Percentiles rank a stretch among this genome's conserved stretches.
Conservation (phyloP, 768 basidiomycete species). For the Russula sp. region DNA sequence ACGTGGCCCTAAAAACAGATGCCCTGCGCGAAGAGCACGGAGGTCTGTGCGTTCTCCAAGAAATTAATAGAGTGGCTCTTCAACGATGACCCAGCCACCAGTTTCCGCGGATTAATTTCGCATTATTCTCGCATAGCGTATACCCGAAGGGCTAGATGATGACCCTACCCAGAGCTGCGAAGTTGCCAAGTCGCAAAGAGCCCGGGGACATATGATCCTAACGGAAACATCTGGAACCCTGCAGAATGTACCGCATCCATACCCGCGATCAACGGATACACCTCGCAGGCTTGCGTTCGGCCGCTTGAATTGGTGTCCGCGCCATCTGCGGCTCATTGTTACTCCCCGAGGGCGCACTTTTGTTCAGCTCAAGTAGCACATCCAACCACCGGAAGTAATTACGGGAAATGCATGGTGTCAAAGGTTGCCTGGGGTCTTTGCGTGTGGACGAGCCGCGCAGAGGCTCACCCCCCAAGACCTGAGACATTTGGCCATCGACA, state of each 20-base stretch:
- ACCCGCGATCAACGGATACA: background rate
- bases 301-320: background rate
- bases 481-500: too few relatives aligned
- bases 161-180: background rate
- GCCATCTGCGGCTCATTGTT: too few relatives aligned
- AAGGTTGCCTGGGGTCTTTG: too few relatives aligned
- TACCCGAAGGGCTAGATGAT: background rate
- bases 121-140: background rate
- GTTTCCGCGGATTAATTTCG: background rate
- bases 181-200: too few relatives aligned
- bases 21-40: background rate
- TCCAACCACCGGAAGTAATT: too few relatives aligned
- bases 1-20: background rate
- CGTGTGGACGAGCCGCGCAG: too few relatives aligned
- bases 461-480: too few relatives aligned
- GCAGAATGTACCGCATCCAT: background rate
- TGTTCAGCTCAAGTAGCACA: too few relatives aligned
- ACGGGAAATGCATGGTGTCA: too few relatives aligned
- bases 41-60: background rate
- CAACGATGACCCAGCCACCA: too few relatives aligned
- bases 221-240: background rate
- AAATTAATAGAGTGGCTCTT: too few relatives aligned
- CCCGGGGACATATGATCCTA: background rate
- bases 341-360: too few relatives aligned
- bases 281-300: background rate